Evolutionary conservation across 2,329 filamentous ascomycete species (phyloP).

Genomic region (Phialophora macrospora): DNA sequence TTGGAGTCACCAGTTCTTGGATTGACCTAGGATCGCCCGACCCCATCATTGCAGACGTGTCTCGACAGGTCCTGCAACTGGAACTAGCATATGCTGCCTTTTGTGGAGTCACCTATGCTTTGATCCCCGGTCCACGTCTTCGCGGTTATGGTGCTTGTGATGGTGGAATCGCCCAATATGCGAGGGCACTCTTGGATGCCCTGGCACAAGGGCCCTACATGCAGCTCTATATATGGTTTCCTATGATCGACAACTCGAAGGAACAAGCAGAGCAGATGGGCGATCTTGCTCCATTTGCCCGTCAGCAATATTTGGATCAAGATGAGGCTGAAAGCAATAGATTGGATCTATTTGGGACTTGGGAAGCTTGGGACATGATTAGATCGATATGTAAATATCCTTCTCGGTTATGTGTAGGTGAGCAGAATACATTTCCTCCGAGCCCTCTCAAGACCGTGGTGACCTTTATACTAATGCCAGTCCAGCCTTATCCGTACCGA

Average conservation of each 20-base stretch:
- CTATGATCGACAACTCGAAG: slow-evolving; percentile 77
- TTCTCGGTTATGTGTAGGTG: slow-evolving; percentile 80
- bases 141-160: slow-evolving; percentile 60
- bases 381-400: slow-evolving; percentile 85
- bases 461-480: slow-evolving; percentile 23
- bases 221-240: slow-evolving; percentile 78
- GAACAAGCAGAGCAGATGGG: slow-evolving; percentile 55
- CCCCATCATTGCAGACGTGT: slow-evolving; percentile 81
- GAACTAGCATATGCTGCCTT: slow-evolving; percentile 96
- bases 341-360: slow-evolving; percentile 75
- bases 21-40: slow-evolving; percentile 86
- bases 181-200: slow-evolving; percentile 80
- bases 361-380: slow-evolving; percentile 94
- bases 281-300: slow-evolving; percentile 51
- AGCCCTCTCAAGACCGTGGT: not conserved
- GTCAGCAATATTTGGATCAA: slow-evolving; percentile 47
- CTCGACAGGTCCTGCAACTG: slow-evolving; percentile 84
- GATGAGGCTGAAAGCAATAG: slow-evolving; percentile 49
- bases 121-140: slow-evolving; percentile 77
- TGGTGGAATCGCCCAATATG: slow-evolving; percentile 71
- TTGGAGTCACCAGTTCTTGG: slow-evolving; percentile 86
- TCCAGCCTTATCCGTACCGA: slow-evolving; percentile 63
- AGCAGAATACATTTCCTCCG: slow-evolving; percentile 47
- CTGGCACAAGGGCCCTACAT: slow-evolving; percentile 75
- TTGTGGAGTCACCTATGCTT: slow-evolving; percentile 81